phyloP scores from a whole-genome alignment of 73 alveolate species.

The Paramecium octaurelia region DNA sequence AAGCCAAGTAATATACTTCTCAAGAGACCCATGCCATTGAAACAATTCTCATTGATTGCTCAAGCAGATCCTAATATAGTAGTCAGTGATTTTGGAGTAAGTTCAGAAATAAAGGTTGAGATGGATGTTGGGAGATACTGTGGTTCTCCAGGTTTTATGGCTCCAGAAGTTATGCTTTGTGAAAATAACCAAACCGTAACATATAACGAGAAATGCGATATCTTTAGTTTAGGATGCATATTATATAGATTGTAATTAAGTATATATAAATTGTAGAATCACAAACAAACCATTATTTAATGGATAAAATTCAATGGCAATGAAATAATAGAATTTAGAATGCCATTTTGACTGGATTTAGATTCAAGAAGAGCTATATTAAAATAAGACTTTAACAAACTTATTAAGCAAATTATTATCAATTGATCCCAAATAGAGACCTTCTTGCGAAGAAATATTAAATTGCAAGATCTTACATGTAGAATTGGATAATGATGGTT shows the following conservation, averaged over 20 bases:
- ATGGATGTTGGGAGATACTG: neutral
- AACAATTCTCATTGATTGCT: neutral
- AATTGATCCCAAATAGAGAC: neutral
- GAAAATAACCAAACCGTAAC: neutral
- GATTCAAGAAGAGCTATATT: neutral
- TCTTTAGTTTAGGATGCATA: conserved; percentile 32
- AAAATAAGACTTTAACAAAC: neutral
- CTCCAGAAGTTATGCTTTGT: neutral
- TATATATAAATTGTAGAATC: neutral
- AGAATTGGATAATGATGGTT: neutral
- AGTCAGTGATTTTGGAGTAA: conserved; percentile 31
- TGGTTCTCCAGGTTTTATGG: conserved; percentile 41
- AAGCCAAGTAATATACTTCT: conserved; percentile 23
- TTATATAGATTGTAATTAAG: neutral
- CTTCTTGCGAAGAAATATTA: conserved; percentile 13
- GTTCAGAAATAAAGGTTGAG: neutral
- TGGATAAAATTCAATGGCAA: neutral
- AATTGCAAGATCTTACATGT: neutral
- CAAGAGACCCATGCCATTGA: neutral
- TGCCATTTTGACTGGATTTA: neutral
- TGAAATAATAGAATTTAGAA: conserved; percentile 21
- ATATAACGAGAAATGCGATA: neutral
- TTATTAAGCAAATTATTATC: neutral
- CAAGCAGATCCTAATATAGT: neutral
- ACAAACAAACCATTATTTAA: neutral